phyloP scores from a whole-genome alignment of 2,329 filamentous ascomycete species.

The Hypocreales sp. region DNA sequence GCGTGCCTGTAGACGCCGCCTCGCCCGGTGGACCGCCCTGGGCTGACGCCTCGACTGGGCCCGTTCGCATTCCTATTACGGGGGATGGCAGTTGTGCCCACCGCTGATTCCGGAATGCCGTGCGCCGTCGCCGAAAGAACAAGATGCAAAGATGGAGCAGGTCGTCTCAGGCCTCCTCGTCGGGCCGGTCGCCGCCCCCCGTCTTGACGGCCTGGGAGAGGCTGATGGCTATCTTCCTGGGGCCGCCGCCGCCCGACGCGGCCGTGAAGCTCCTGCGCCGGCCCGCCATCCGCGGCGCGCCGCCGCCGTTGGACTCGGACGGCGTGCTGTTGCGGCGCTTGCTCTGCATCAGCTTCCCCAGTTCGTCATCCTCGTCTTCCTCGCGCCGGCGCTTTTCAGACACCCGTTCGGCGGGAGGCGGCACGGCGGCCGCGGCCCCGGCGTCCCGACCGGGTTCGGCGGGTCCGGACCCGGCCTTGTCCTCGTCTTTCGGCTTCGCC shows the following conservation, averaged over 20 bases:
- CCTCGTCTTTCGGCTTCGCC: conserved; percentile 14
- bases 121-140: conserved; percentile 8
- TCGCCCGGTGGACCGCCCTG: no score
- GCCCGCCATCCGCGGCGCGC: conserved; percentile 14
- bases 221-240: conserved; percentile 44
- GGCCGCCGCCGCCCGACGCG: conserved; percentile 21
- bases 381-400: conserved; percentile 84
- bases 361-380: conserved; percentile 76
- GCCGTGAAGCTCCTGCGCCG: conserved; percentile 26
- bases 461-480: conserved; percentile 17
- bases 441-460: conserved; percentile 5
- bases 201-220: conserved; percentile 31
- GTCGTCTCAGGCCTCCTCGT: conserved; percentile 19
- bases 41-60: no score
- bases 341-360: conserved; percentile 62
- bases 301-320: conserved; percentile 23
- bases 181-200: conserved; percentile 19
- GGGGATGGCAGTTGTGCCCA: no score
- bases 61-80: no score
- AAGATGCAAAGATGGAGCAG: not conserved
- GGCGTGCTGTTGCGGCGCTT: conserved; percentile 47
- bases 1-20: no score
- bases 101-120: conserved; percentile 1
- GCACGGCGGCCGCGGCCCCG: conserved; percentile 4
- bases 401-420: conserved; percentile 58